A percentile compares a stretch with the other conserved stretches of the same genome.
phyloP scores from a whole-genome alignment of 345 rosid genomes.

The Pistacia integerrima region DNA sequence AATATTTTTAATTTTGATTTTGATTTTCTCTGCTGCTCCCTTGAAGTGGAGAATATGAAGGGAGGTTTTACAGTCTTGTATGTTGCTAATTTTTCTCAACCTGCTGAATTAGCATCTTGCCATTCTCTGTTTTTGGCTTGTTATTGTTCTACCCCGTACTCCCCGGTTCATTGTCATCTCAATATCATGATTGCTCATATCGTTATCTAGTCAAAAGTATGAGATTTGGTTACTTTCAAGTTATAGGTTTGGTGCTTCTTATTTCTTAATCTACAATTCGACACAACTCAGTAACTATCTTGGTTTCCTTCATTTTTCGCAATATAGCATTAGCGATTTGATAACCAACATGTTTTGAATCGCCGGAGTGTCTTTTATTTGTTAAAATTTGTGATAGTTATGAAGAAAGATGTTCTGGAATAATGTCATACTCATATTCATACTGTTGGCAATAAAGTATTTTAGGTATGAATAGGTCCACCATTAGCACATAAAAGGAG shows the following conservation, averaged over 20 bases:
- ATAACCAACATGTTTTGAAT: background rate
- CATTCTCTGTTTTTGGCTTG: background rate
- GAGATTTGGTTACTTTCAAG: background rate
- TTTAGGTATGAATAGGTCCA: conserved; percentile 32
- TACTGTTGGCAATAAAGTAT: conserved; percentile 27
- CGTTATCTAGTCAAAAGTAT: background rate
- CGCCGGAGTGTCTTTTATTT: background rate
- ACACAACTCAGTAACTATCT: background rate
- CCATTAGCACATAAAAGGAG: conserved; percentile 27
- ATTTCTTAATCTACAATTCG: background rate
- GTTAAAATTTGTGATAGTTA: background rate
- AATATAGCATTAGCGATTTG: background rate
- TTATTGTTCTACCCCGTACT: background rate
- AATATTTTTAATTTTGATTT: background rate
- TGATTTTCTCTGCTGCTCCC: background rate
- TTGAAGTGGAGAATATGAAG: background rate
- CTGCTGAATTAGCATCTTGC: background rate
- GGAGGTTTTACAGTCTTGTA: background rate
- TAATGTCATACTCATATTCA: background rate
- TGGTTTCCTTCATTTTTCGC: background rate
- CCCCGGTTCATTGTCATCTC: background rate
- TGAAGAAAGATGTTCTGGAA: conserved; percentile 9
- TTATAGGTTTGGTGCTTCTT: background rate
- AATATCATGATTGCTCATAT: background rate
- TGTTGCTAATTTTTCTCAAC: background rate